Conservation (phyloP, 345 rosid genomes). For the Xanthoceras sorbifolium region DNA sequence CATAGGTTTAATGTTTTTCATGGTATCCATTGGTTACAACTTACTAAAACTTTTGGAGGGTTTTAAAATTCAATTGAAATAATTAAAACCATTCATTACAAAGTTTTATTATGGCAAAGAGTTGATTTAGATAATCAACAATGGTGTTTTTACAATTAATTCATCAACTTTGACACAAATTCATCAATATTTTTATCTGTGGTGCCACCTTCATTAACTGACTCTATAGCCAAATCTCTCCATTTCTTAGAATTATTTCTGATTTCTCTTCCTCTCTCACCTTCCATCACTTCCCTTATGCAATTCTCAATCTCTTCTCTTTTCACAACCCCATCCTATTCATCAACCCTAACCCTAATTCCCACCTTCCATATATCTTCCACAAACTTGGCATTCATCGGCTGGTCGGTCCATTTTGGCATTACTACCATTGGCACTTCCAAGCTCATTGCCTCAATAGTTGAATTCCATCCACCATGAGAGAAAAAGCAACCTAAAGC, state of each 20-base stretch:
- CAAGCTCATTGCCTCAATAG: conserved; percentile 31
- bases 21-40: too few species aligned
- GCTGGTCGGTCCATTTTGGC: conserved; percentile 36
- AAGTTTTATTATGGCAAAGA: too few species aligned
- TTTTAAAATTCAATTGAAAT: too few species aligned
- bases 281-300: conserved; percentile 17
- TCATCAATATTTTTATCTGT: not conserved
- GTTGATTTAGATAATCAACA: too few species aligned
- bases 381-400: conserved; percentile 23
- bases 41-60: too few species aligned
- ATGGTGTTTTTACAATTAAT: too few species aligned
- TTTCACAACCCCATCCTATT: conserved; percentile 22
- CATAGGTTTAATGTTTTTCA: too few species aligned
- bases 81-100: too few species aligned
- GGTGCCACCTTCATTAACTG: not conserved
- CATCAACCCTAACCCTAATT: conserved; percentile 23
- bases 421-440: conserved; percentile 33
- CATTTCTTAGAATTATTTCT: conserved; percentile 18
- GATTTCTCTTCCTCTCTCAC: conserved; percentile 12
- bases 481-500: conserved; percentile 24
- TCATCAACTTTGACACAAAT: not conserved
- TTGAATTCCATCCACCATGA: conserved; percentile 35
- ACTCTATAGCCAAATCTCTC: conserved; percentile 28
- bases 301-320: conserved; percentile 27
- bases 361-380: conserved; percentile 33